A percentile compares a stretch with the other conserved stretches of the same genome.
Evolutionary conservation across 805 yeast species (phyloP).

Genomic region (Yarrowia deformans): DNA sequence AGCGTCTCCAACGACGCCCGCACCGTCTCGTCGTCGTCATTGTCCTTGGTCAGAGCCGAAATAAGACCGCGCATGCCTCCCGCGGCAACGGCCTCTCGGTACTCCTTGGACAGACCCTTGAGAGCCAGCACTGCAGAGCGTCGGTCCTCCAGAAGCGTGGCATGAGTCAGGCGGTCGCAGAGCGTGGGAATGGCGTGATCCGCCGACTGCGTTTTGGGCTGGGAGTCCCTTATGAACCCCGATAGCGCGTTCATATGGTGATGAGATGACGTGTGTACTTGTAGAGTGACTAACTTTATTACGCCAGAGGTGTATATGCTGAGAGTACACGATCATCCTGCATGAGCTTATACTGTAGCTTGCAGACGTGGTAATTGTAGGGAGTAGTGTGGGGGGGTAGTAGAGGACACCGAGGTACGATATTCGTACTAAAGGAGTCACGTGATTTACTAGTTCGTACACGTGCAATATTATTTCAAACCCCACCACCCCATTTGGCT

Average conservation of each 20-base stretch:
- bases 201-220: constrained; percentile 64
- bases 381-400: too few species aligned
- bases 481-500: too few species aligned
- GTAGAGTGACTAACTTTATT: constrained; percentile 19
- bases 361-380: background rate
- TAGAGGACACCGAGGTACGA: too few species aligned
- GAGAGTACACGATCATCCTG: background rate
- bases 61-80: constrained; percentile 81
- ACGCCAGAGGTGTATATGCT: background rate
- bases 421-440: too few species aligned
- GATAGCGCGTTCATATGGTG: constrained; percentile 49
- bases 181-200: constrained; percentile 87
- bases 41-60: constrained; percentile 67
- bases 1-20: constrained; percentile 87
- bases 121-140: constrained; percentile 89
- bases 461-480: too few species aligned
- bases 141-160: constrained; percentile 82
- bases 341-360: background rate
- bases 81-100: constrained; percentile 88
- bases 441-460: too few species aligned
- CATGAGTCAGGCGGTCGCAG: constrained; percentile 84
- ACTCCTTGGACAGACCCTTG: constrained; percentile 86
- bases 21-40: constrained; percentile 71
- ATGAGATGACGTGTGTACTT: constrained; percentile 27
- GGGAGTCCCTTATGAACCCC: constrained; percentile 53